Conservation (phyloP, 2,329 filamentous ascomycete genomes). For the Verticillium zaregamsianum region DNA sequence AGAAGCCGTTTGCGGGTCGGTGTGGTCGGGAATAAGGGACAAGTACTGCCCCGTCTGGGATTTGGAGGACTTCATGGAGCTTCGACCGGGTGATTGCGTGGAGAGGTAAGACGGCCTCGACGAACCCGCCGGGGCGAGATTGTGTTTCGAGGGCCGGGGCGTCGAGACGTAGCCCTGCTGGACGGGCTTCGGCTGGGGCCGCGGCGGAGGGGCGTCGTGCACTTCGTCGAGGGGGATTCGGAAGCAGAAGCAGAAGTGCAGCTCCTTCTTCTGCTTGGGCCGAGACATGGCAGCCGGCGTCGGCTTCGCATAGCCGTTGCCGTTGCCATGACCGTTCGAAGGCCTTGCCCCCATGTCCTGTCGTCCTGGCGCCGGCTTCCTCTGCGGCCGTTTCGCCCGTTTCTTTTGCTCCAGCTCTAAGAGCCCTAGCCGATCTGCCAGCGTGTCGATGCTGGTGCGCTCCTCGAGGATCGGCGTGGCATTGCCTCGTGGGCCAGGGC, state of each 20-base stretch:
- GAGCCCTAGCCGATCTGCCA: constrained; percentile 74
- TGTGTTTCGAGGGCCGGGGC: constrained; percentile 9
- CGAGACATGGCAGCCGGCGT: constrained; percentile 1
- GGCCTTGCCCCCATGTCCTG: constrained; percentile 14
- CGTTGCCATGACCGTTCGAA: neutral
- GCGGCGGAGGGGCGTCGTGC: constrained; percentile 29
- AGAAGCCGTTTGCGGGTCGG: constrained; percentile 66
- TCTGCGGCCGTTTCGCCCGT: constrained; percentile 21
- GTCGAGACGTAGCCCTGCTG: constrained; percentile 24
- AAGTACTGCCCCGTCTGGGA: constrained; percentile 45
- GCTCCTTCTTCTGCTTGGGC: constrained; percentile 24
- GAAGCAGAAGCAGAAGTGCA: constrained; percentile 50
- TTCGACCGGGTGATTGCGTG: constrained; percentile 22
- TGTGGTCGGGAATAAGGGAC: constrained; percentile 63
- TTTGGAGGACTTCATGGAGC: constrained; percentile 21
- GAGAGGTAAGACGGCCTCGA: constrained; percentile 14
- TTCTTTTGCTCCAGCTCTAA: constrained; percentile 54
- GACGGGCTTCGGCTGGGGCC: constrained; percentile 43
- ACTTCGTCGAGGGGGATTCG: constrained; percentile 41
- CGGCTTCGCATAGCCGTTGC: constrained; percentile 9
- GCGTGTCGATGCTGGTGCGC: constrained; percentile 79
- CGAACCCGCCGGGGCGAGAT: constrained; percentile 8
- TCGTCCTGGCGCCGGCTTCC: constrained; percentile 16
- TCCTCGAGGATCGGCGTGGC: constrained; percentile 54
- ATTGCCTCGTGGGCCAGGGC: constrained; percentile 35